Evolutionary conservation across 129 eudicot species (phyloP), one percentile per base, ranked within the genome.

Genomic region (Flaveria ramosissima): DNA sequence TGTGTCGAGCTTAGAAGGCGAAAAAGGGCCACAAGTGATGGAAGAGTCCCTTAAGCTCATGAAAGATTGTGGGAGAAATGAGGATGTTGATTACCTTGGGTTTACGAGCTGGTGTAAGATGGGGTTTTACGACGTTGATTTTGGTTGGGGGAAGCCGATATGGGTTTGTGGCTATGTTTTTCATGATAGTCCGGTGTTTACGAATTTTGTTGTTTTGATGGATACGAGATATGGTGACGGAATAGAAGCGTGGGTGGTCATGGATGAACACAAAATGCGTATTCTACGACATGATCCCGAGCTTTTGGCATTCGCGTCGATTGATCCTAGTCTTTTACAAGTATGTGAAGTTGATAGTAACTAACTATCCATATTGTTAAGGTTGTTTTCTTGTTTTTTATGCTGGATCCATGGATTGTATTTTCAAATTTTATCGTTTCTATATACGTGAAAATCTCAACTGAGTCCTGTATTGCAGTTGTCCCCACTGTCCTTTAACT

Each of bases 121-220:
- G 57, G 81, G 79, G 10, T 66, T 76, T 24, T 70, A 72, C 42
- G 85, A 80, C 3, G 75, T 80, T 21, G 85, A 84, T 72, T 84
- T 84, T 47, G 87, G 87, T 43, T 76, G 77, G 75, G 87, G 87
- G n/a, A 84, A 71, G 68, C 87, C 88, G 21, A 30, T 61, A 2
- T 84, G 85, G 88, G 78, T 64, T 5, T 30, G 75, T 14, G 15
- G 50, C 1, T 43, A 20, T 23, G 67, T 68, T 20, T 9, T 43
- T 68, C 24, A 26, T 20, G 32, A 47, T 47, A 27, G 50, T 1
- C 36, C 43, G 0, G 39, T 21, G 32, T 61, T 30, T 15, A 64
- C 23, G 3, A 67, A 75, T 17, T 9, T 21, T 6, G 47, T 76
- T 0, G 21, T 53, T 21, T 16, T 84, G 42, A 36, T 61, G 45